Evolutionary conservation across 106 monocot species (phyloP), one percentile per base, ranked within the genome.

Genomic region (Amphibolis antarctica): DNA sequence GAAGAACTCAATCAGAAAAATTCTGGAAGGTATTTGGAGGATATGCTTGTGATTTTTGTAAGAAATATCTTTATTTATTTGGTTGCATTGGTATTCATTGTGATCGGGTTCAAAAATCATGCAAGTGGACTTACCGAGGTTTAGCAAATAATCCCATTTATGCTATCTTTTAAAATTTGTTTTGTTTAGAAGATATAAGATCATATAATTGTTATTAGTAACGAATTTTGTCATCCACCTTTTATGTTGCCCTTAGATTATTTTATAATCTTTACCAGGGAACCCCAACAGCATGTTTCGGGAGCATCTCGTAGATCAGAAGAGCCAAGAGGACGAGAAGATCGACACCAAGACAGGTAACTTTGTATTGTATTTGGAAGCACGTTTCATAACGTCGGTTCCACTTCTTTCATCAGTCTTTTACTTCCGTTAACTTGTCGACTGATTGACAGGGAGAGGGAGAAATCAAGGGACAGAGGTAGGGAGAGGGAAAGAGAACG

Each of bases 241-340:
- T 18, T 43, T 58, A 59, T 22, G 28, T 9, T 46, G 14, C n/a
- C 31, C 22, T 36, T 36, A 7, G 36, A 36, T 7, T 36, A 50
- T 66, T 17, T 54, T 69, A 7, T 12, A 59, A 45, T 59, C 49
- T 61, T 4, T 9, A 1, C 47, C 82, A 86, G 89, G 82, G 89
- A 90, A 22, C 85, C 79, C 18, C 88, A 77, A 46, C 88, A 82
- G 24, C n/a, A 46, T 50, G 60, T 79, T 54, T 74, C 87, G 46
- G 77, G 80, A 9, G 77, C 59, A 13, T 65, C 66, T 42, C 69
- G 70, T 12, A 80, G 81, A 74, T 81, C 85, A 1, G 93, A 94
- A 71, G 93, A 94, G 67, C 81, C 93, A 49, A 89, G 81, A 64
- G 65, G 56, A 26, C 77, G 83, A 28, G 88, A 86, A 60, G 85